Conservation (phyloP, 345 rosid genomes). For the Ceriops decandra region DNA sequence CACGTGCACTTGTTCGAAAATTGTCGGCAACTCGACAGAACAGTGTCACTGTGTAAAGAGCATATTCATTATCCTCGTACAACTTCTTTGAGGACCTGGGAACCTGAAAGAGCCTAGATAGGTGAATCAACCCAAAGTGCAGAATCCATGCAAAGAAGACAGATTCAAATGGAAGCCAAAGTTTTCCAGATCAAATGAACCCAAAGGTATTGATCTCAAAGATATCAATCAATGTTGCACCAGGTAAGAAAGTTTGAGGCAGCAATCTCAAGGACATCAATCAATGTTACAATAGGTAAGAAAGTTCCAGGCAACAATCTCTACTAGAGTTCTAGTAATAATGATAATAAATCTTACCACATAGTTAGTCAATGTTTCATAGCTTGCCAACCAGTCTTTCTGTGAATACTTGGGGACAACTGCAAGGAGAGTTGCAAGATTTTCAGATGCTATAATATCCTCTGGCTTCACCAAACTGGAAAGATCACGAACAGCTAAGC, state of each 20-base stretch:
- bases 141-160: background rate
- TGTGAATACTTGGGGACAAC: slow-evolving; percentile 91
- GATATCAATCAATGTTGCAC: background rate
- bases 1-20: slow-evolving; percentile 75
- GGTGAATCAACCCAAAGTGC: background rate
- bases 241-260: background rate
- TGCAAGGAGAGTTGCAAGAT: slow-evolving; percentile 82
- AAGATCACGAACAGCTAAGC: slow-evolving; percentile 99
- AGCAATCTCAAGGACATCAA: background rate
- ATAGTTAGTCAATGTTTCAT: slow-evolving; percentile 82
- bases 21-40: slow-evolving; percentile 90
- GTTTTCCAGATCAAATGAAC: background rate
- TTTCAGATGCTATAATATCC: slow-evolving; percentile 79
- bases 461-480: slow-evolving; percentile 87
- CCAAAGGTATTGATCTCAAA: background rate
- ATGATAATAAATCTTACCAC: slow-evolving; percentile 59
- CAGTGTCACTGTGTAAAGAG: slow-evolving; percentile 87
- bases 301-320: background rate
- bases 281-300: background rate
- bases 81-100: slow-evolving; percentile 92
- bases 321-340: background rate
- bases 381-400: slow-evolving; percentile 94
- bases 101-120: slow-evolving; percentile 50
- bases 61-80: slow-evolving; percentile 96
- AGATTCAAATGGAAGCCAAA: background rate